Conservation (phyloP, 1,139 yeast genomes). For the Sugiyamaella paludigena region DNA sequence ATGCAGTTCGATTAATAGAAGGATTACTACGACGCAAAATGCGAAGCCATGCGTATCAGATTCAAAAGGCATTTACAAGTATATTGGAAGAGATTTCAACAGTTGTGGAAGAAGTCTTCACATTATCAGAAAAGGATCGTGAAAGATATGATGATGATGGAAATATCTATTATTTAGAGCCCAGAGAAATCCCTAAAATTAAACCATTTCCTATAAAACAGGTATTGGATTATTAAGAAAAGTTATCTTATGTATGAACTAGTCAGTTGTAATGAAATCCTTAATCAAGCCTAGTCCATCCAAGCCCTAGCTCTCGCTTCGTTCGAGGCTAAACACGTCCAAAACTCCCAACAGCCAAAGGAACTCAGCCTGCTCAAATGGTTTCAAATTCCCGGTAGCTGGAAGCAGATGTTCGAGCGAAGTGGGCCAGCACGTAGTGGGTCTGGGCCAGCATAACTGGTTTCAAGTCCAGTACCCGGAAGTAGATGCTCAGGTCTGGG, state of each 20-base stretch:
- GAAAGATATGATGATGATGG: slow-evolving; percentile 90
- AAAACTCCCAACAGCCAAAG: too few relatives aligned
- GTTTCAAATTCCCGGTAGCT: too few relatives aligned
- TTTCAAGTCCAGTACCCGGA: too few relatives aligned
- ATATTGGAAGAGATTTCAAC: slow-evolving; percentile 54
- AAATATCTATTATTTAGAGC: slow-evolving; percentile 51
- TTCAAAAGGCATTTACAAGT: slow-evolving; percentile 67
- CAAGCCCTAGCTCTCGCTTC: too few relatives aligned
- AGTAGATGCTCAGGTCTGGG: too few relatives aligned
- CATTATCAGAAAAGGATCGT: slow-evolving; percentile 77
- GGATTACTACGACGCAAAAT: slow-evolving; percentile 69
- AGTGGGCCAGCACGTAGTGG: too few relatives aligned
- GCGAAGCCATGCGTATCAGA: slow-evolving; percentile 78
- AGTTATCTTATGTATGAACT: neutral
- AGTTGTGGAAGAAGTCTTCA: slow-evolving; percentile 70
- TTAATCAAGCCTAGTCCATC: too few relatives aligned
- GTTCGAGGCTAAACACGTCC: too few relatives aligned
- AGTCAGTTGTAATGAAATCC: neutral
- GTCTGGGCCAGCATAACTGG: too few relatives aligned
- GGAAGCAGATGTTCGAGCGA: too few relatives aligned
- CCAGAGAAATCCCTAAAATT: slow-evolving; percentile 26
- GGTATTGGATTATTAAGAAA: slow-evolving; percentile 18
- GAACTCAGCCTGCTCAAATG: too few relatives aligned
- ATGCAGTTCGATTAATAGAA: slow-evolving; percentile 69
- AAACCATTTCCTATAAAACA: slow-evolving; percentile 22